phyloP scores from a whole-genome alignment of 1,139 yeast genomes.

The Sugiyamaella castrensis region DNA sequence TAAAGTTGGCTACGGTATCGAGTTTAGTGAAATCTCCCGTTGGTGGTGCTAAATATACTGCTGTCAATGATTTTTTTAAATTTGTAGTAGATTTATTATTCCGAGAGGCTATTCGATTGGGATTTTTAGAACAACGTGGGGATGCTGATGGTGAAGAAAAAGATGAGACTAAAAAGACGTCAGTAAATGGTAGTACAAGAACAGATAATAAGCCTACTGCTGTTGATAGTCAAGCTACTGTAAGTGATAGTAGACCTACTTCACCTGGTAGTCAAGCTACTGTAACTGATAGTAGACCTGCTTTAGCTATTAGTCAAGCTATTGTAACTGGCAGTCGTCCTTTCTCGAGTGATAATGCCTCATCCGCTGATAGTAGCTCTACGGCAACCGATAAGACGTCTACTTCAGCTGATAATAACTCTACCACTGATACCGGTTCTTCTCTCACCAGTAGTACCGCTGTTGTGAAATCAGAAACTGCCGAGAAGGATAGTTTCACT shows the following conservation, averaged over 20 bases:
- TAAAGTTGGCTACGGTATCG: slow-evolving; percentile 59
- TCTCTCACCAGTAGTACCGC: no score
- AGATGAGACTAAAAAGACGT: slow-evolving; percentile 15
- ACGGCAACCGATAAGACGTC: no score
- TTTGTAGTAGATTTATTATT: slow-evolving; percentile 66
- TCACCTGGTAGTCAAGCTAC: no score
- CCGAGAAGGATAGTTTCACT: neutral
- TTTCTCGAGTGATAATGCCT: no score
- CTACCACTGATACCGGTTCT: no score
- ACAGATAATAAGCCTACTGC: slow-evolving; percentile 15
- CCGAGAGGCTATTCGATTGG: slow-evolving; percentile 62
- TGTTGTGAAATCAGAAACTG: neutral
- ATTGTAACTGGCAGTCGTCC: no score
- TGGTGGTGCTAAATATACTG: slow-evolving; percentile 56
- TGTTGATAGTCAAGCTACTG: slow-evolving; percentile 20
- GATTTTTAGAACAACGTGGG: slow-evolving; percentile 32
- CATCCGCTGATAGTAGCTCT: no score
- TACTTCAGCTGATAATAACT: no score
- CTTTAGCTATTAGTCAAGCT: no score
- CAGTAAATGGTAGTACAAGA: slow-evolving; percentile 5
- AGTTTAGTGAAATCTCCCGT: slow-evolving; percentile 49
- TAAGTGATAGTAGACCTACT: neutral
- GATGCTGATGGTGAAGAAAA: slow-evolving; percentile 10
- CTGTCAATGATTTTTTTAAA: slow-evolving; percentile 66
- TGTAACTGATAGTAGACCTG: no score